These are phyloP conservation scores for Leccinum fuscescens DNA, from an alignment of 1,284 basidiomycete species.

Conservation along the genomic window DNA sequence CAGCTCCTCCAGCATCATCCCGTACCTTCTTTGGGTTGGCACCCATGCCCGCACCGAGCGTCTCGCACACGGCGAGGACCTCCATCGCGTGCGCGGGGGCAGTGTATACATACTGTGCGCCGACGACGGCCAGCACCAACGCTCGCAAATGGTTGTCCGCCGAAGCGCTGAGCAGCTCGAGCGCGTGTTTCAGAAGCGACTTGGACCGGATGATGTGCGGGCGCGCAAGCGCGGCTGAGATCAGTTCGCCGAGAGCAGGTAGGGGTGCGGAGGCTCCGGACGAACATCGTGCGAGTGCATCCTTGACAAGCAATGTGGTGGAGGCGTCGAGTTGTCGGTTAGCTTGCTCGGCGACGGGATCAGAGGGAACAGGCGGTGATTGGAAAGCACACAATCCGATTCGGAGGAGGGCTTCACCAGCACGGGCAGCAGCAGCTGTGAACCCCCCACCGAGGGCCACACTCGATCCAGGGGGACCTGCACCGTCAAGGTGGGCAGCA, in stretches of 20 bases:
- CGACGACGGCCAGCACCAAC: slow-evolving; percentile 60
- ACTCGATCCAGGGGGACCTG: slow-evolving; percentile 21
- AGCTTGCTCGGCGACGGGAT: slow-evolving; percentile 1
- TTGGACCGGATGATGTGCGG: slow-evolving; percentile 40
- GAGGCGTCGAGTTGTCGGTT: slow-evolving; percentile 16
- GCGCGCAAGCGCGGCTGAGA: slow-evolving; percentile 26
- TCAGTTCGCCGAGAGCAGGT: slow-evolving; percentile 30
- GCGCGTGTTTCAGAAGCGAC: slow-evolving; percentile 56
- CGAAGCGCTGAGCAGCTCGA: slow-evolving; percentile 52
- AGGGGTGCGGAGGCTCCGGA: slow-evolving; percentile 24
- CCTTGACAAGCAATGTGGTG: slow-evolving; percentile 20
- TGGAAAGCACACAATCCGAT: slow-evolving; percentile 42
- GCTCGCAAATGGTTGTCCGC: slow-evolving; percentile 72
- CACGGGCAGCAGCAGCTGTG: slow-evolving; percentile 55
- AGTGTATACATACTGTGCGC: slow-evolving; percentile 69
- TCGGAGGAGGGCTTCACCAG: slow-evolving; percentile 57
- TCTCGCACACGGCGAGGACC: slow-evolving; percentile 63
- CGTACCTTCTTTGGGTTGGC: slow-evolving; percentile 23
- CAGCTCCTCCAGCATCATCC: slow-evolving; percentile 16
- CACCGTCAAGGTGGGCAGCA: slow-evolving; percentile 46
- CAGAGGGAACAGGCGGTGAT: background rate
- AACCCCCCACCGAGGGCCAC: slow-evolving; percentile 40
- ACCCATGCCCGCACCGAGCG: slow-evolving; percentile 70
- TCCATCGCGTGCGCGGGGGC: slow-evolving; percentile 61
- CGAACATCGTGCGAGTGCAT: slow-evolving; percentile 31